Conservation (phyloP, 2,329 filamentous ascomycete genomes). For the Diaporthe vexans region DNA sequence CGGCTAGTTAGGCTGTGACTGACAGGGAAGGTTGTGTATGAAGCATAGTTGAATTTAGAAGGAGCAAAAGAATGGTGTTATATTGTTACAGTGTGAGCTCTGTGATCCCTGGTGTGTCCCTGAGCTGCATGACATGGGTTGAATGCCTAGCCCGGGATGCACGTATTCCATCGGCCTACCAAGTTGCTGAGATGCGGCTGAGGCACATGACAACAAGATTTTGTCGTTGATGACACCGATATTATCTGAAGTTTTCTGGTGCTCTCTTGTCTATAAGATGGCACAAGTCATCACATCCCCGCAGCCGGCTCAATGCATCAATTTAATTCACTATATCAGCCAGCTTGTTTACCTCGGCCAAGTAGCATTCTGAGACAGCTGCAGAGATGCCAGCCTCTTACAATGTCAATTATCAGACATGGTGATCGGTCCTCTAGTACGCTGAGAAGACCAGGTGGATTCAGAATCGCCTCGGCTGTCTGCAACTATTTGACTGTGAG, state of each 20-base stretch:
- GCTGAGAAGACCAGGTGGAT: not conserved
- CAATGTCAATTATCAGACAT: not conserved
- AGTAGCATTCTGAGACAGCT: not conserved
- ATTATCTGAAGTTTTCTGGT: not conserved
- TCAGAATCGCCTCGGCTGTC: not conserved
- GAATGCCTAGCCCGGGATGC: not conserved
- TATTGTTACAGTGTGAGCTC: slow-evolving; percentile 11
- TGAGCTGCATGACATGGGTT: not conserved
- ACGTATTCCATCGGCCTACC: not conserved
- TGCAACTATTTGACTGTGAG: not conserved
- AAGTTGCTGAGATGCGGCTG: not conserved
- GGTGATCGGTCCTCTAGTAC: too few species aligned
- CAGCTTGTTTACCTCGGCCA: not conserved
- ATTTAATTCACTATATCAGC: too few species aligned
- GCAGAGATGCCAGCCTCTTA: not conserved
- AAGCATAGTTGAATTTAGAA: slow-evolving; percentile 42
- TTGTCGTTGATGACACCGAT: not conserved
- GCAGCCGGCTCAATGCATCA: not conserved
- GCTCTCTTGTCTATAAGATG: not conserved
- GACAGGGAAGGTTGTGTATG: slow-evolving; percentile 39
- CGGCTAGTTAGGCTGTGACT: slow-evolving; percentile 11
- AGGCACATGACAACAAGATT: not conserved
- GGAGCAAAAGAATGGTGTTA: slow-evolving; percentile 28
- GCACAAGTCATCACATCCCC: not conserved
- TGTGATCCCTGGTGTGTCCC: not conserved